Conservation (phyloP, 2,329 filamentous ascomycete species). For the Clarireedia monteithiana region DNA sequence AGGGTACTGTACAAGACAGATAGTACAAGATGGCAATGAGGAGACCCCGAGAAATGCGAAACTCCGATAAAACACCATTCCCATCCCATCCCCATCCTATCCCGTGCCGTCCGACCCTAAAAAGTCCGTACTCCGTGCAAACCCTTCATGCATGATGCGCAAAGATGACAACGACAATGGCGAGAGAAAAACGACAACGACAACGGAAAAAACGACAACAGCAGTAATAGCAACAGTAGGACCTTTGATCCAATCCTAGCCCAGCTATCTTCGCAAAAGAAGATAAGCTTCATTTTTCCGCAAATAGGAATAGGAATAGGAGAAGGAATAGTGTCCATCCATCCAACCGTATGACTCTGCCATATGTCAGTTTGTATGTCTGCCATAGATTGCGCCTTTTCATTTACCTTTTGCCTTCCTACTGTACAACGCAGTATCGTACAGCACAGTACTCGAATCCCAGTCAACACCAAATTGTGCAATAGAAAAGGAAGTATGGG, state of each 20-base stretch:
- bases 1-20: too few species aligned
- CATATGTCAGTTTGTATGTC: too few species aligned
- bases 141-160: background rate
- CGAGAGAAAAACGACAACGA: background rate
- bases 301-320: background rate
- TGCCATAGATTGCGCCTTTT: too few species aligned
- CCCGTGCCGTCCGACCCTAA: background rate
- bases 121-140: background rate
- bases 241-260: background rate
- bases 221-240: background rate
- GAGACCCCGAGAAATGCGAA: too few species aligned
- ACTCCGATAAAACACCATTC: background rate
- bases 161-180: background rate
- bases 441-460: too few species aligned
- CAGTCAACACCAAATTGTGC: too few species aligned
- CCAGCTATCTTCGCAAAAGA: background rate
- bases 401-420: too few species aligned
- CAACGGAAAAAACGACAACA: background rate
- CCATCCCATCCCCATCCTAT: background rate
- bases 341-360: background rate
- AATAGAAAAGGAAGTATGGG: background rate
- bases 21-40: too few species aligned
- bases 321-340: background rate
- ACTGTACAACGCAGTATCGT: too few species aligned
- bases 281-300: background rate